Evolutionary conservation across 108 stramenopile species (phyloP).

Genomic region (Fistulifera pelliculosa): DNA sequence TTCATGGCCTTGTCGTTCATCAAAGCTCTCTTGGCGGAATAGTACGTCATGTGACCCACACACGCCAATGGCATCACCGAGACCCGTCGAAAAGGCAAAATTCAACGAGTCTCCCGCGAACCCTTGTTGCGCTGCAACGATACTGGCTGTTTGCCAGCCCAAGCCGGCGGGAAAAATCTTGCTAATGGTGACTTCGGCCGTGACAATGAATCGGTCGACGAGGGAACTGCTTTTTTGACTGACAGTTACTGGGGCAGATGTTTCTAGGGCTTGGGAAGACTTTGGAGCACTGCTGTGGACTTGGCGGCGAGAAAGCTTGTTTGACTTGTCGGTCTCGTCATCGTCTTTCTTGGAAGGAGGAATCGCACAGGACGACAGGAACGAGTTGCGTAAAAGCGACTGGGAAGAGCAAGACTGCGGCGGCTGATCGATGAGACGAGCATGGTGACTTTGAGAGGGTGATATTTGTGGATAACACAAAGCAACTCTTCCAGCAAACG

Average conservation of each 20-base stretch:
- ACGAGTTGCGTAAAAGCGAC: too few relatives aligned
- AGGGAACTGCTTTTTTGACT: conserved; percentile 9
- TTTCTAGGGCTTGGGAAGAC: too few relatives aligned
- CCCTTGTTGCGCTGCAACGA: conserved; percentile 46
- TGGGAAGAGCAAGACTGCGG: too few relatives aligned
- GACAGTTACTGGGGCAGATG: background rate
- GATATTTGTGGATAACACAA: too few relatives aligned
- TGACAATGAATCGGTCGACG: conserved; percentile 40
- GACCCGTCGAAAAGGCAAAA: conserved; percentile 65
- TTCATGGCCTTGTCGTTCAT: conserved; percentile 28
- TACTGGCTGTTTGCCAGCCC: conserved; percentile 72
- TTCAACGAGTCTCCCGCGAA: conserved; percentile 44
- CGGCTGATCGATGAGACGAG: too few relatives aligned
- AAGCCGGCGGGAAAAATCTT: conserved; percentile 86
- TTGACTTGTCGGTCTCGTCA: too few relatives aligned
- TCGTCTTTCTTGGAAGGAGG: too few relatives aligned
- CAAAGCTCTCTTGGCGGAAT: conserved; percentile 44
- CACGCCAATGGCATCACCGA: conserved; percentile 68
- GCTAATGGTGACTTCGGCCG: conserved; percentile 67
- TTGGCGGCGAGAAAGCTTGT: too few relatives aligned
- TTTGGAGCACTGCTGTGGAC: too few relatives aligned
- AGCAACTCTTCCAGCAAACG: too few relatives aligned
- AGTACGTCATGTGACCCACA: conserved; percentile 59
- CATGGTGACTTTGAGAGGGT: too few relatives aligned
- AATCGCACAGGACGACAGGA: too few relatives aligned